Percentiles rank a stretch among this genome's conserved stretches.
phyloP scores from a whole-genome alignment of 192 early-diverging fungal genomes.

The Jimgerdemannia flammicorona region DNA sequence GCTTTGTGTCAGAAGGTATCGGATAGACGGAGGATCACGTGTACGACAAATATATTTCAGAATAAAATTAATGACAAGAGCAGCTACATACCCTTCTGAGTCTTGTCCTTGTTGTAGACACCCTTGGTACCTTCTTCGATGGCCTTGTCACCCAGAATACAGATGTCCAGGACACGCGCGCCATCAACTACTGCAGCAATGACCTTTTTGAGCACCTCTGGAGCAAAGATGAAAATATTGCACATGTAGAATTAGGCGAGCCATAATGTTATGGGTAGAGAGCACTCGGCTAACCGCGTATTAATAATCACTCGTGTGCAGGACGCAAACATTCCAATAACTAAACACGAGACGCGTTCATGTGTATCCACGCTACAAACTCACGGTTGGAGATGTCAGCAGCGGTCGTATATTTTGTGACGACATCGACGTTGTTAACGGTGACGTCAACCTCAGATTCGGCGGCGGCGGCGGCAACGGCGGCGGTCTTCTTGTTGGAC shows the following conservation, averaged over 20 bases:
- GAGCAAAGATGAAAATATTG: too few relatives aligned
- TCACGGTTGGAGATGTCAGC: constrained; percentile 86
- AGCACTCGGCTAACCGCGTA: constrained; percentile 1
- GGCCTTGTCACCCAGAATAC: constrained; percentile 80
- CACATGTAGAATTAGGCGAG: too few relatives aligned
- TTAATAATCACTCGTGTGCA: too few relatives aligned
- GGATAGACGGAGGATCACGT: background rate
- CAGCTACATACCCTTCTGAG: constrained; percentile 57
- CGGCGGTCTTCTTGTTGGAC: background rate
- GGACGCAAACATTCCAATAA: background rate
- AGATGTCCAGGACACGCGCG: constrained; percentile 83
- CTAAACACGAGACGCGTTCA: too few relatives aligned
- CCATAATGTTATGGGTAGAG: constrained; percentile 12
- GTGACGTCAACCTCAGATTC: constrained; percentile 38
- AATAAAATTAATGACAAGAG: background rate
- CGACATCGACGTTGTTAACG: constrained; percentile 68
- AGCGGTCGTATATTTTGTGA: constrained; percentile 91
- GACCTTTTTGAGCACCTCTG: constrained; percentile 49
- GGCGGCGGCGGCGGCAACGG: constrained; percentile 15
- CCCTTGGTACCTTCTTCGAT: constrained; percentile 75
- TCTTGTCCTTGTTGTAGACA: constrained; percentile 78
- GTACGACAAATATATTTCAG: background rate
- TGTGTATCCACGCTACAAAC: constrained; percentile 1
- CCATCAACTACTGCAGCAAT: constrained; percentile 69
- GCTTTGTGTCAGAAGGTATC: background rate